A percentile compares a stretch with the other conserved stretches of the same genome.
These are phyloP conservation scores for Chlorella sp. DNA, from an alignment of 139 green algal species.

Conservation along the genomic window DNA sequence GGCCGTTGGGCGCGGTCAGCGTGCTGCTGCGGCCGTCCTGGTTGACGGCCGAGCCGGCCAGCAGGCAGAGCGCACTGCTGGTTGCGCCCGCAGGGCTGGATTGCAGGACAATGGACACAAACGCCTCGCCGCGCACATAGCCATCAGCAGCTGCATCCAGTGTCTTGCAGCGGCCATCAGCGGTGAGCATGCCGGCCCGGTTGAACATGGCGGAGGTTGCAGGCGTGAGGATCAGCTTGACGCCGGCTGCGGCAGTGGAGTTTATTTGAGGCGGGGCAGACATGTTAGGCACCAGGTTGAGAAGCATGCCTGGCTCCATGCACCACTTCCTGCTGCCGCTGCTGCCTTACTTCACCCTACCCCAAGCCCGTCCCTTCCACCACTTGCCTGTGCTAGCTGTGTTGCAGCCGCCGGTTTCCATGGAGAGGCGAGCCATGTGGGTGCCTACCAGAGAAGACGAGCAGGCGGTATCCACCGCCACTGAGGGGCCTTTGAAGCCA, in stretches of 20 bases:
- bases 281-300: no score
- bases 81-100: background rate
- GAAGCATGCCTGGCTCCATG: no score
- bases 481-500: constrained; percentile 66
- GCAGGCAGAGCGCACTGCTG: background rate
- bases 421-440: constrained; percentile 65
- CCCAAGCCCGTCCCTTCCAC: no score
- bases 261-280: background rate
- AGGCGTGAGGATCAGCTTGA: constrained; percentile 56
- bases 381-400: background rate
- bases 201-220: constrained; percentile 57
- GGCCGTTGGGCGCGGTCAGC: constrained; percentile 72
- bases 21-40: constrained; percentile 73
- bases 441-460: constrained; percentile 79
- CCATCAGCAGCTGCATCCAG: constrained; percentile 62
- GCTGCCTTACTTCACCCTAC: no score
- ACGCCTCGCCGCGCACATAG: constrained; percentile 67
- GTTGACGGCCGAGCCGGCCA: constrained; percentile 62
- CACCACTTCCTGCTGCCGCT: no score
- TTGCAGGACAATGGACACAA: constrained; percentile 42
- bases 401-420: constrained; percentile 27
- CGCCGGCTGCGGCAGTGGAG: constrained; percentile 22
- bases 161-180: constrained; percentile 66
- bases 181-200: constrained; percentile 49
- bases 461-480: constrained; percentile 88